Base-by-base conservation (phyloP, 345 rosid genomes). In the Isatis tinctoria region DNA sequence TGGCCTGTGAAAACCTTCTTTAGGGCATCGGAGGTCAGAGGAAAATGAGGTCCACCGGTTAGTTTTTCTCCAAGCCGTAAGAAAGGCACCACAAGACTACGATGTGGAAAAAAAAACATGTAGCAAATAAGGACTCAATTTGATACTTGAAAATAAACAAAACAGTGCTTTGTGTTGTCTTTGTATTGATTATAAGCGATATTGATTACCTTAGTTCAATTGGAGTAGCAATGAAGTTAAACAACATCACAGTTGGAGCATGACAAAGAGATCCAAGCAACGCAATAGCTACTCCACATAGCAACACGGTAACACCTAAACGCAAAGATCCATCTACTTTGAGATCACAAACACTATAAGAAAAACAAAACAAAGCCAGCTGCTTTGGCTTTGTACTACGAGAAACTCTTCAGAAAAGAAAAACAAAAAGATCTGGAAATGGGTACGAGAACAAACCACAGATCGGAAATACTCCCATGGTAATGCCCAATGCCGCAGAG, bases 11-110 rank as follows among this genome's bases (percentile, higher is more conserved):
- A 76, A 60, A 94, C 96, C 78, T 82, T 90, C 90, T 87, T 91
- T 74, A 94, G 56, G 4, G 96, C 97, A 83, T 90, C 98, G 24
- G 98, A 79, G 45, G 93, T 87, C 63, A 94, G 79, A 9, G 96
- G 89, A 82, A 94, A 94, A 86, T 85, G 96, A 53, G 96, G 81
- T 62, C 98, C 98, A 18, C 97, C 97, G 3, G 86, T 62, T 11
- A 94, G 36, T 36, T 61, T 57, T 82, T 94, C 97, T 5, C 97
- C 98, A 59, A 94, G 80, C 39, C 98, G 96, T 87, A 94, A 81
- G 88, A 94, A 94, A 28, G 98, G 98, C 60, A 94, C 85, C 53
- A 94, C 67, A 70, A 94, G 88, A 78, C 98, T 94, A 74, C 71
- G 73, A 78, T 41, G 49, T 12, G 36, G 62, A 75, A 74, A 78